Base-by-base conservation (phyloP, 371 early-diverging fungal species). In the Catenaria anguillulae region DNA sequence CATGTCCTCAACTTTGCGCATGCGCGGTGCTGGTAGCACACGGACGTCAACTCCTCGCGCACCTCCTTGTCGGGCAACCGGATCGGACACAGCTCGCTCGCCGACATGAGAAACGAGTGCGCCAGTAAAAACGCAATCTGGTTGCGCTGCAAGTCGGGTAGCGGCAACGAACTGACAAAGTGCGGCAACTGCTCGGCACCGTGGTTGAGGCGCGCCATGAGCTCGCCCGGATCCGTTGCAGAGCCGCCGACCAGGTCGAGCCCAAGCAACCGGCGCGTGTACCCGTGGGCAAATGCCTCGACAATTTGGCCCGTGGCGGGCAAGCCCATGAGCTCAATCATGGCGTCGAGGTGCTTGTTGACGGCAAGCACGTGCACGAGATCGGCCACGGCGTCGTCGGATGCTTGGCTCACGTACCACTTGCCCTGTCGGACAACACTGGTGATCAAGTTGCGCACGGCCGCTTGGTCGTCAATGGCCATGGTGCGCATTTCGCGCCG, bases 61-160 rank as follows among this genome's bases (percentile, higher is more conserved):
- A 29, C 29, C 24, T 50, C 52, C 52, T 50, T 50, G 52, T 50
- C 31, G 33, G 52, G 52, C 52, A 50, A 12, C 29, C 29, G 29
- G 15, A 50, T 10, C 29, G 52, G 52, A 8, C 52, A 50, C 26
- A 50, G 8, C 29, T 50, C 52, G 29, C 29, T 6, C 52, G 52
- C 52, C 52, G 52, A 50, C 52, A 50, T 29, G 15, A 50, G 52
- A 19, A 50, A 50, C 52, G 52, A 50, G 52, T 50, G 52, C 52
- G 52, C 52, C 5, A 50, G 52, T 31, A 50, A 19, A 15, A 29
- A 50, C 0, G 52, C 52, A 8, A 50, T 17, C 26, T 50, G 52
- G 15, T 29, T 26, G 52, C 52, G 52, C 31, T 24, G 52, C 10
- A 50, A 12, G 5, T 26, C 29, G 15, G 52, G 52, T 17, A 50